Base-by-base conservation (phyloP, 1,284 basidiomycete species). In the Abortiporus biennis region DNA sequence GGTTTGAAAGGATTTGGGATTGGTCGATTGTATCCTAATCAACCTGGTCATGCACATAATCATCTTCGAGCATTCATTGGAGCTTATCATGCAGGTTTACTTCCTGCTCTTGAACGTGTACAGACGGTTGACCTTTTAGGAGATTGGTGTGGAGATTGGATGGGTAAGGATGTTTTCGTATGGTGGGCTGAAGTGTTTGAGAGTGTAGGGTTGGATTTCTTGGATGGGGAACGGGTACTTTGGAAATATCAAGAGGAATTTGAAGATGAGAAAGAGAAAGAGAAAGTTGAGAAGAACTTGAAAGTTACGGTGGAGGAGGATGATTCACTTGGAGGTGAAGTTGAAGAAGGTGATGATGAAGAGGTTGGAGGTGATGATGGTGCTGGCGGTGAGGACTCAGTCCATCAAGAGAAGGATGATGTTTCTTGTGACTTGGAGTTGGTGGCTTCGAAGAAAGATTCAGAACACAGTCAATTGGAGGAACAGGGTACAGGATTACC, bases 151-250 rank as follows among this genome's bases (percentile, higher is more conserved):
- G 54, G 61, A 43, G 69, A 76, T 52, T 49, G 47, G 33, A 47
- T 66, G 37, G 64, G 69, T 42, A 68, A 65, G 56, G 69, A 75
- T 42, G 57, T 73, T 17, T 75, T 74, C 50, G 71, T 75, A 31
- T 71, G 69, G 68, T 76, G 74, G 74, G 65, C 67, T 22, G 71
- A 74, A 52, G 63, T 57, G 42, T 75, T 74, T 47, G 71, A 73
- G 60, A 63, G 58, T 37, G 60, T 64, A 27, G 72, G 69, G 12
- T 59, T 76, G 40, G 66, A 73, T 46, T 64, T 76, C 46, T 58
- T 74, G 49, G 75, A 76, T 48, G 74, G 74, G 17, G 72, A 73
- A 52, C 70, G 69, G 31, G 69, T 75, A 22, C 56, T 74, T 38
- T 76, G 72, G 72, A 47, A 65, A 25, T 72, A 73, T 46, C 52